phyloP scores from a whole-genome alignment of 2,329 filamentous ascomycete species.

The Plenodomus tracheiphilus region DNA sequence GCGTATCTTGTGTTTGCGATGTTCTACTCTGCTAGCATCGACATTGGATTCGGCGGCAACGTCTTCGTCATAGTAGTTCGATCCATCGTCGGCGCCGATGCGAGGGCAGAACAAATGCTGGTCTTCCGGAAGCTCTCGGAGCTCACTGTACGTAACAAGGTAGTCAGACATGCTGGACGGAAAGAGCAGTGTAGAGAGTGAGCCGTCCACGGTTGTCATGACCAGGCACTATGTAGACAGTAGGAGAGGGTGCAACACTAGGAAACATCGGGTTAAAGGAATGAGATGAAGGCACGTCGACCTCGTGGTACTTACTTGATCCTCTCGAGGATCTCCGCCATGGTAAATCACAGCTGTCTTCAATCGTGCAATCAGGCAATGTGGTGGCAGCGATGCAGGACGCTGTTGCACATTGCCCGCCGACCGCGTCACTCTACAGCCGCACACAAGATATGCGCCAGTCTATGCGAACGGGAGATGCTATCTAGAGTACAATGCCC shows the following conservation, averaged over 20 bases:
- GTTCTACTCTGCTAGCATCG: slow-evolving; percentile 22
- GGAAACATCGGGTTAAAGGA: neutral
- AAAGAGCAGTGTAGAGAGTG: neutral
- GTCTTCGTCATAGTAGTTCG: slow-evolving; percentile 53
- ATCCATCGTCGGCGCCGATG: slow-evolving; percentile 33
- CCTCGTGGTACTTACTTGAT: slow-evolving; percentile 33
- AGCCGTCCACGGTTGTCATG: neutral
- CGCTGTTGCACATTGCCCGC: neutral
- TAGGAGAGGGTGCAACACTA: neutral
- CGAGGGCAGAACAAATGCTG: slow-evolving; percentile 56
- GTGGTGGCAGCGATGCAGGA: neutral
- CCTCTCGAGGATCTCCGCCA: slow-evolving; percentile 41
- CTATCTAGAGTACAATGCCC: neutral
- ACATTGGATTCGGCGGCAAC: slow-evolving; percentile 34
- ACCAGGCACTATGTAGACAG: neutral
- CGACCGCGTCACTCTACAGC: neutral
- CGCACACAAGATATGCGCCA: neutral
- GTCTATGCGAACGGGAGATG: neutral
- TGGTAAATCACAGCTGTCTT: slow-evolving; percentile 7
- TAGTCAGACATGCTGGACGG: slow-evolving; percentile 25
- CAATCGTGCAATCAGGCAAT: neutral
- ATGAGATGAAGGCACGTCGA: neutral
- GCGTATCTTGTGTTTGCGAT: slow-evolving; percentile 40
- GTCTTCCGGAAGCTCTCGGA: slow-evolving; percentile 42
- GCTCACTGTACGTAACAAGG: slow-evolving; percentile 32